Conservation (phyloP, 202 grass and related monocot genomes). For the Tripidium arundinaceum region DNA sequence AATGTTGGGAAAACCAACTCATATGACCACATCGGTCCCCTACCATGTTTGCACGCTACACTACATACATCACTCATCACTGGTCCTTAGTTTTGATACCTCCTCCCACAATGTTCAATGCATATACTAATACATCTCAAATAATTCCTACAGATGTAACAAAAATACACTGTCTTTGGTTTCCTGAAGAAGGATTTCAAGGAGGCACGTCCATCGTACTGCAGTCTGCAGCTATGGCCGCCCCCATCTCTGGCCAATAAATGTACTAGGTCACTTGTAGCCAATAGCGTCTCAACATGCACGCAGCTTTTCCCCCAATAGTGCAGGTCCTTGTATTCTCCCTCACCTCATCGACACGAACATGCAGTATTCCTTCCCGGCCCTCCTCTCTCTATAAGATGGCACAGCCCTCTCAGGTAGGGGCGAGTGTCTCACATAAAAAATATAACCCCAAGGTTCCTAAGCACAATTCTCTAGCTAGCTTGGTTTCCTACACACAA, state of each 20-base stretch:
- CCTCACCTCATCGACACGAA: conserved; percentile 22
- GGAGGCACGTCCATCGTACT: background rate
- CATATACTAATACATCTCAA: background rate
- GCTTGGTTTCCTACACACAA: conserved; percentile 10
- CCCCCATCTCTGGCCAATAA: conserved; percentile 42
- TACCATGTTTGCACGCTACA: conserved; percentile 10
- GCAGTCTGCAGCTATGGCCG: background rate
- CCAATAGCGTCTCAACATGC: conserved; percentile 33
- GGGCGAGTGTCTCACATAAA: background rate
- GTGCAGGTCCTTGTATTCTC: conserved; percentile 44
- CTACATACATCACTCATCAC: background rate
- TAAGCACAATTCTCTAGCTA: conserved; percentile 27
- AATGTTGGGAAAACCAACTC: background rate
- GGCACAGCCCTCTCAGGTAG: conserved; percentile 17
- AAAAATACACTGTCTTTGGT: conserved; percentile 43
- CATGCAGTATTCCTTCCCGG: background rate
- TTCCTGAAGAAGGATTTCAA: conserved; percentile 46
- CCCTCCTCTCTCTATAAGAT: conserved; percentile 23
- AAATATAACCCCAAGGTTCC: background rate
- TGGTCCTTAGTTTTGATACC: conserved; percentile 15
- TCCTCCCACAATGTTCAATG: background rate
- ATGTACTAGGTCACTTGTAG: conserved; percentile 45
- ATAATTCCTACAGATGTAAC: conserved; percentile 23
- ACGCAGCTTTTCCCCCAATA: conserved; percentile 27
- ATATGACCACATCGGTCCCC: conserved; percentile 26